A percentile compares a stretch with the other conserved stretches of the same genome.
phyloP scores from a whole-genome alignment of 139 green algal genomes.

The Cymbomonas tetramitiformis region DNA sequence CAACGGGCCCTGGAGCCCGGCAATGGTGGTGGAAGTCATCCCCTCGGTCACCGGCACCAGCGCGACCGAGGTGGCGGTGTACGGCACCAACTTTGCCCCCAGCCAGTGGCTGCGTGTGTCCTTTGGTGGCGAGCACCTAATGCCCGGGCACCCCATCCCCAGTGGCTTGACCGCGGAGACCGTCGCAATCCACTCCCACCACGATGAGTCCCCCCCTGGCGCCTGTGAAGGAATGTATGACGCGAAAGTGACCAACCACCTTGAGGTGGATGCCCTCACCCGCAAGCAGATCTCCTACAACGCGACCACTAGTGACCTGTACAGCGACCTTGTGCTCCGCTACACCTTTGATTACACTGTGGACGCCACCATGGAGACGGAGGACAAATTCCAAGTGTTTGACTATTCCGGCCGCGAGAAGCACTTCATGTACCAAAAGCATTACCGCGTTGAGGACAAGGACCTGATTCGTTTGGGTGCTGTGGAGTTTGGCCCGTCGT shows the following conservation, averaged over 20 bases:
- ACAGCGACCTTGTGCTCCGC: no score
- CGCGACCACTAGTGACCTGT: no score
- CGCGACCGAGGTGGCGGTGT: background rate
- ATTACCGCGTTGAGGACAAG: no score
- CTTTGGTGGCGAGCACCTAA: background rate
- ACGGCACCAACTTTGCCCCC: conserved; percentile 13
- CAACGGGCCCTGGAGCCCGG: background rate
- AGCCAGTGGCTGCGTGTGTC: conserved; percentile 13
- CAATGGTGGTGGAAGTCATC: background rate
- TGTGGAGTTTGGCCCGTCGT: no score
- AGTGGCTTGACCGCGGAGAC: background rate
- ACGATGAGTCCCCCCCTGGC: no score
- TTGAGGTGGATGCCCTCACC: background rate
- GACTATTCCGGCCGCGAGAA: no score
- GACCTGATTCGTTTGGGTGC: no score
- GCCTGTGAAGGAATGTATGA: background rate
- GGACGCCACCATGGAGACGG: no score
- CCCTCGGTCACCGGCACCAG: background rate
- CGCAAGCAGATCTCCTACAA: background rate
- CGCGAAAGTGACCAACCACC: background rate
- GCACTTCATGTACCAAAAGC: no score
- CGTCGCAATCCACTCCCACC: no score
- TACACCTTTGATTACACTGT: no score
- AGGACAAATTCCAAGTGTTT: no score
- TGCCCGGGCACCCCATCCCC: background rate